A percentile compares a stretch with the other conserved stretches of the same genome.
phyloP scores from a whole-genome alignment of 192 early-diverging fungal genomes.

The Podila minutissima region DNA sequence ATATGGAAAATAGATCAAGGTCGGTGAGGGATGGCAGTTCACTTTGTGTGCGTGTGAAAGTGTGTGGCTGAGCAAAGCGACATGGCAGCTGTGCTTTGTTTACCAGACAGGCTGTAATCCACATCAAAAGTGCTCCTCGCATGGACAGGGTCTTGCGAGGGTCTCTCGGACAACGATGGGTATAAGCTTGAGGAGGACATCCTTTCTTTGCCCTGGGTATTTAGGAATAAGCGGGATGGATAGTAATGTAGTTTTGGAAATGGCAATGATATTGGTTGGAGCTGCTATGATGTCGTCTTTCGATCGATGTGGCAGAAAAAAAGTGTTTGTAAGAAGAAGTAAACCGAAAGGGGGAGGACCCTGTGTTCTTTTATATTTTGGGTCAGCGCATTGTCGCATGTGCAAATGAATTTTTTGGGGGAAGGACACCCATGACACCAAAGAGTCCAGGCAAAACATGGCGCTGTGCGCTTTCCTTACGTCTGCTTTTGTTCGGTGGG shows the following conservation, averaged over 20 bases:
- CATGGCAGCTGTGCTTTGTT: too few species aligned
- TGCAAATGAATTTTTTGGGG: neutral
- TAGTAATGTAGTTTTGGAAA: neutral
- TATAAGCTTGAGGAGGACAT: neutral
- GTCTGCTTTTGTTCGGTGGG: too few species aligned
- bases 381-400: neutral
- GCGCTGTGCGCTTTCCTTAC: too few species aligned
- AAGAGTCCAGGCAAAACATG: too few species aligned
- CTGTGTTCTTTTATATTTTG: too few species aligned
- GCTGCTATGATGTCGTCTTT: neutral
- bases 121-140: slow-evolving; percentile 9
- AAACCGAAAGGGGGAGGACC: too few species aligned
- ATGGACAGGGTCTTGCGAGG: neutral
- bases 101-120: neutral
- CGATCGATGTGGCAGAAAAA: neutral
- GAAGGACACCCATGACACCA: too few species aligned
- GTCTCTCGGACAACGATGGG: neutral
- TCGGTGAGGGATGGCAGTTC: neutral
- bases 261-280: neutral
- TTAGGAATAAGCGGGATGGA: too few species aligned
- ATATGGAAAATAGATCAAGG: neutral
- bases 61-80: too few species aligned
- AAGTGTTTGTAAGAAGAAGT: neutral
- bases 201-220: neutral
- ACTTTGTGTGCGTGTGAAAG: neutral